Base-by-base conservation (phyloP, 352 stramenopile species). In the Phytophthora pluvialis region DNA sequence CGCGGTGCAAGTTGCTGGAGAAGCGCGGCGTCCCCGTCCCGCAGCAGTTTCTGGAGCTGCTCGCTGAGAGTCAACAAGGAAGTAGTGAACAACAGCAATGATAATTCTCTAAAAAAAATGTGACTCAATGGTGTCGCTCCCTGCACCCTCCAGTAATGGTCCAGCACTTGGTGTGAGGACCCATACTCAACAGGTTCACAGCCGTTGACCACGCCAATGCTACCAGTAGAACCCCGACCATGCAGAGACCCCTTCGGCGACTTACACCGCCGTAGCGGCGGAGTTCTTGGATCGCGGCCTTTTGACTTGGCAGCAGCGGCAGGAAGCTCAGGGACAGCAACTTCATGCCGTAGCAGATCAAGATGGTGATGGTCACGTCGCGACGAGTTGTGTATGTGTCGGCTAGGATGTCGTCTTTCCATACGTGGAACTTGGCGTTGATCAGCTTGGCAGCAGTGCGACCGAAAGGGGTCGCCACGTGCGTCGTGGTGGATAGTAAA, bases 361-460 rank as follows among this genome's bases (percentile, higher is more conserved):
- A 73, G 50, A 84, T 83, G 3, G 72, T 86, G 51, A 83, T 77
- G 1, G 78, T 87, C 25, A 89, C 73, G 36, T 89, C 77, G 16
- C 73, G 70, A n/a, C 80, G 80, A 28, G 75, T 55, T 13, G 75
- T 55, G 11, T 51, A 69, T 3, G 73, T 75, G 52, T 89, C 80
- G 28, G 43, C 44, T 35, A 68, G 65, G 26, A 88, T 81, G 33
- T 84, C 75, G 10, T 78, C 60, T 5, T 71, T 32, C 67, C 72
- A 83, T 18, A 88, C 69, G 21, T 80, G 62, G 60, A 86, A 88
- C 12, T 56, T 63, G 10, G 57, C 66, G 52, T 84, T 81, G 10
- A 88, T 63, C 36, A 83, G 36, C 58, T 86, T 88, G 16, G 78
- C 75, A 21, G 75, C 50, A 1, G 75, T 70, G 11, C 66, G 65